phyloP scores from a whole-genome alignment of 345 rosid species.

The Anacardium occidentale region DNA sequence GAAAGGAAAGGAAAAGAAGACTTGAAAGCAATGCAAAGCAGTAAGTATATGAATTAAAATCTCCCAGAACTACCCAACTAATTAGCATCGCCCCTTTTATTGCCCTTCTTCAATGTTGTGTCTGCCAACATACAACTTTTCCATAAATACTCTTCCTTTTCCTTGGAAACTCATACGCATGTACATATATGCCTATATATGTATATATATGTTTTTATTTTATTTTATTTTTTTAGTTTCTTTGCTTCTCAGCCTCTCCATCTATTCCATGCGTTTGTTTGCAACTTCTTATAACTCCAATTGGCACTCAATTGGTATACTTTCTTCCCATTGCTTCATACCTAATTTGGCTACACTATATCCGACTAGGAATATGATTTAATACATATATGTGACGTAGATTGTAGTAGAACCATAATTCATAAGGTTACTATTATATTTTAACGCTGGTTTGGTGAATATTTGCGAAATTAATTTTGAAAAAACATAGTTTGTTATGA shows the following conservation, averaged over 20 bases:
- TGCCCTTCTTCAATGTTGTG: constrained; percentile 79
- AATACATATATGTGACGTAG: not conserved
- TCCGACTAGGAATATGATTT: constrained; percentile 30
- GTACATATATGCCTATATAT: not conserved
- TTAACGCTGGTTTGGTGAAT: not conserved
- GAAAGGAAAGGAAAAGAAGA: constrained; percentile 18
- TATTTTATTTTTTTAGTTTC: constrained; percentile 26
- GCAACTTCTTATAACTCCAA: constrained; percentile 46
- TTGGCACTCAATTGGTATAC: constrained; percentile 38
- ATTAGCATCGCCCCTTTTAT: constrained; percentile 55
- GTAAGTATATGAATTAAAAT: constrained; percentile 31
- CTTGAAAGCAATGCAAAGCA: constrained; percentile 31
- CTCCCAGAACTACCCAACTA: constrained; percentile 77
- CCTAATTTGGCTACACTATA: constrained; percentile 23
- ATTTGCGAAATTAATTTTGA: too few relatives aligned
- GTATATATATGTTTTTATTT: not conserved
- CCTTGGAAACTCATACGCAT: not conserved
- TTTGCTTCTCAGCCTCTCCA: constrained; percentile 51
- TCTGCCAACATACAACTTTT: constrained; percentile 62
- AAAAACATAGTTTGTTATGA: too few relatives aligned
- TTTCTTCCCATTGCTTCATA: constrained; percentile 10
- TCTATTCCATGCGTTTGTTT: not conserved
- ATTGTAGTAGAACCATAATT: too few relatives aligned
- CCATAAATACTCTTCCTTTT: constrained; percentile 40
- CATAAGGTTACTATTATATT: too few relatives aligned